Base-by-base conservation (phyloP, 192 early-diverging fungal species). In the Umbelopsis isabellina region DNA sequence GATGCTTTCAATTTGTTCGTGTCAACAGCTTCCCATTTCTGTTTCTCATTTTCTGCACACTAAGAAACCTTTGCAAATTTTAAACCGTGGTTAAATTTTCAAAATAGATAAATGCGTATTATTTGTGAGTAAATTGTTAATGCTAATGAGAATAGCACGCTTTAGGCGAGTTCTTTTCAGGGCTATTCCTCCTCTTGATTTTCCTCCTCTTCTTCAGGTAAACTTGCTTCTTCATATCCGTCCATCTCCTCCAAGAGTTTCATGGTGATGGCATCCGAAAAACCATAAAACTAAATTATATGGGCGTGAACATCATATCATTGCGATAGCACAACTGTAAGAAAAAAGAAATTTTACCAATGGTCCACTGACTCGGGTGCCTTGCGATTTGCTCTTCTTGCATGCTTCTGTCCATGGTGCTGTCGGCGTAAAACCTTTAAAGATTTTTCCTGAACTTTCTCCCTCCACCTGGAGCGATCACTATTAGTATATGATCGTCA, bases 381-480 rank as follows among this genome's bases (percentile, higher is more conserved):
- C 80, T 41, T 74, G 77, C 16, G 82, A 85, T 22, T 80, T 79
- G 66, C 82, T 83, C 0, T 65, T 73, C 33, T 79, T 75, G 61
- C 84, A 86, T 0, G 73, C 84, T 16, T 80, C 79, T 11, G 84
- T 86, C 84, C 84, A 86, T 13, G 84, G 84, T 1, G 77, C 79
- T n/a, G 84, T 86, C 6, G 84, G 84, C 4, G 80, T 80, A 10
- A 70, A 46, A 44, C 84, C 84, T 45, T 74, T 72, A 48, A 71
- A 86, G 2, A 73, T 52, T 6, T 69, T 80, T n/a, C 78, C 76
- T 35, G 72, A 67, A 25, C 49, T 49, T 8, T 73, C 74, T n/a
- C 75, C 70, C 55, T 81, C 79, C 44, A 85, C 77, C 76, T 78
- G 21, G n/a, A 4, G 22, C 2, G 3, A 21, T 46, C 2, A 1